These are phyloP conservation scores for Ophiostoma himal-ulmi DNA, from an alignment of 2,329 filamentous ascomycete species.

Conservation along the genomic window DNA sequence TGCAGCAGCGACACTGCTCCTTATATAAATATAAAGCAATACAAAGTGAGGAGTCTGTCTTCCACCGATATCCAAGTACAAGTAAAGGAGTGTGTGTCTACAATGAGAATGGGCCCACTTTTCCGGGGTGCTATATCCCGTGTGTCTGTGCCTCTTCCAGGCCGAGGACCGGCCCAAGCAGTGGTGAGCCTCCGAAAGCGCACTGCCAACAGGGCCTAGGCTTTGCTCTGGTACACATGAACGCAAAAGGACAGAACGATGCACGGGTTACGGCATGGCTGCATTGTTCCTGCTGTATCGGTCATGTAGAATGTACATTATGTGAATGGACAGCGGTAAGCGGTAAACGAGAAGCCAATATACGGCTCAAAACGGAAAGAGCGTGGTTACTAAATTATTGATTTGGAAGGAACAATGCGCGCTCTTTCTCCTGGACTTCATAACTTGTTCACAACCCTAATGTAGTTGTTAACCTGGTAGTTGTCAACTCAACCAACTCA, in stretches of 20 bases:
- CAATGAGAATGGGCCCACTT: neutral
- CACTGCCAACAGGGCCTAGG: neutral
- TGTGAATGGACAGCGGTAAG: neutral
- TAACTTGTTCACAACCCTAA: neutral
- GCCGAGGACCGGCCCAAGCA: conserved; percentile 1
- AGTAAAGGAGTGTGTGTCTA: neutral
- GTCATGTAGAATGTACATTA: neutral
- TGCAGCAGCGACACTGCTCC: neutral
- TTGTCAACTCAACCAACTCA: neutral
- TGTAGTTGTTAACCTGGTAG: too few relatives aligned
- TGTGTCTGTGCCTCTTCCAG: neutral
- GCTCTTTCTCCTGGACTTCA: neutral
- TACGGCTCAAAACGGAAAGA: neutral
- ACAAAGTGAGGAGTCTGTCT: neutral
- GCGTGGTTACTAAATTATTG: neutral
- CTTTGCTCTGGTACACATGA: too few relatives aligned
- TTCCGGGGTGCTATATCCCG: neutral
- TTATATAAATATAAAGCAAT: neutral
- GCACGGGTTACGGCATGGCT: conserved; percentile 3
- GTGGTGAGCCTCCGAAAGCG: neutral
- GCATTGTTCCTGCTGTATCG: conserved; percentile 5
- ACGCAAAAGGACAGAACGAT: neutral
- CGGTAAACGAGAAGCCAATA: neutral
- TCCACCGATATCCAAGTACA: neutral
- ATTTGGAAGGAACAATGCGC: neutral